phyloP scores from a whole-genome alignment of 805 yeast species.

The Monosporozyma aquatica region DNA sequence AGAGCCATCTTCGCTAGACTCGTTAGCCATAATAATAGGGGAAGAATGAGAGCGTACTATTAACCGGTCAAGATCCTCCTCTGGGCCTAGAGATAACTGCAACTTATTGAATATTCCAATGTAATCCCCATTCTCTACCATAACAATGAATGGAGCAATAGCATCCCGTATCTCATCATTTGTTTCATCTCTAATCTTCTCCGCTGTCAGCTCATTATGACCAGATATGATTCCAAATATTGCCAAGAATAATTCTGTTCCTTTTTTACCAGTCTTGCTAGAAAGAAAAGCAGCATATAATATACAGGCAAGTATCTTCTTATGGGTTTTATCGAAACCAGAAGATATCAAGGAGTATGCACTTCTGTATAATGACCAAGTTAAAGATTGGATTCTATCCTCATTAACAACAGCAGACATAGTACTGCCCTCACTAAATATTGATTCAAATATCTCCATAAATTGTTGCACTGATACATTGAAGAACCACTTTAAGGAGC shows the following conservation, averaged over 20 bases:
- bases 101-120: neutral
- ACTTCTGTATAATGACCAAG: slow-evolving; percentile 36
- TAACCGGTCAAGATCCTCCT: neutral
- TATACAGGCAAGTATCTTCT: slow-evolving; percentile 35
- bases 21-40: slow-evolving; percentile 43
- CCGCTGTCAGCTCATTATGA: neutral
- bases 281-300: slow-evolving; percentile 25
- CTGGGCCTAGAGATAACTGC: neutral
- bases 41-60: neutral
- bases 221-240: neutral
- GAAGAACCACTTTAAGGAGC: slow-evolving; percentile 43
- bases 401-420: neutral
- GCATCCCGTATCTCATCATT: no score
- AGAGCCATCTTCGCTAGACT: slow-evolving; percentile 61
- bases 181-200: neutral
- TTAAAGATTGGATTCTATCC: slow-evolving; percentile 29
- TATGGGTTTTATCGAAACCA: slow-evolving; percentile 39
- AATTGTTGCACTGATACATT: slow-evolving; percentile 45
- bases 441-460: slow-evolving; percentile 27
- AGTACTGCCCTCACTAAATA: slow-evolving; percentile 17
- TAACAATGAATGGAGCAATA: neutral
- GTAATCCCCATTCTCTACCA: neutral
- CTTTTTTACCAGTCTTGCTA: neutral
- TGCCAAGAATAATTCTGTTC: neutral
- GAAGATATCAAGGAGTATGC: slow-evolving; percentile 39